Percentiles rank a stretch among this genome's conserved stretches.
These are phyloP conservation scores for Penicillium sp. DNA, from an alignment of 2,329 filamentous ascomycete genomes.

Conservation along the genomic window DNA sequence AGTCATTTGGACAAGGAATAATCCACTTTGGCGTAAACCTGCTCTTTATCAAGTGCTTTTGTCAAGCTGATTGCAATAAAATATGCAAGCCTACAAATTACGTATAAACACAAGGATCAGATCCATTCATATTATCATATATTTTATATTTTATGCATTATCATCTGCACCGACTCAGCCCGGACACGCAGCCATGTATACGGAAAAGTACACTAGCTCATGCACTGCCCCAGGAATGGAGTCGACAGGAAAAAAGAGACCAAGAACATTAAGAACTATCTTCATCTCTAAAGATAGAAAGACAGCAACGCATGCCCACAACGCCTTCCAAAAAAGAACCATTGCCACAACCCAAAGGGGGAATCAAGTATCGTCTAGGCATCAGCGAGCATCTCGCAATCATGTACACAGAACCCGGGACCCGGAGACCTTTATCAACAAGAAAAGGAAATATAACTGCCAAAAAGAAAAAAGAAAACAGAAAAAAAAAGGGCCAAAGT, in stretches of 20 bases:
- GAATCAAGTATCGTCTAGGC: slow-evolving; percentile 8
- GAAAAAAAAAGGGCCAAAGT: background rate
- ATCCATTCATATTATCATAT: background rate
- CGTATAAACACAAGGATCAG: background rate
- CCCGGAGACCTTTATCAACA: background rate
- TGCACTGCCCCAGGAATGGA: background rate
- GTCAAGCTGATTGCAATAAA: background rate
- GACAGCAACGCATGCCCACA: background rate
- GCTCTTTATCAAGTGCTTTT: background rate
- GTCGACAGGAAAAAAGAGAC: background rate
- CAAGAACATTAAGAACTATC: background rate
- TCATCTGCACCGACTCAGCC: background rate
- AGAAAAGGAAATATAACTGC: background rate
- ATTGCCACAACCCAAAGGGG: slow-evolving; percentile 4
- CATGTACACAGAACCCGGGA: background rate
- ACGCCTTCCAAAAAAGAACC: background rate
- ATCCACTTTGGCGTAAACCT: background rate
- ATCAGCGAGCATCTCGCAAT: no score
- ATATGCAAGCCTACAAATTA: background rate
- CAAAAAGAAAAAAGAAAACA: background rate
- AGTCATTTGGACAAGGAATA: background rate
- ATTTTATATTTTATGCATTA: background rate
- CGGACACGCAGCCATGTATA: background rate
- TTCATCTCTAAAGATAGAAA: background rate
- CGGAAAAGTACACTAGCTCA: background rate